These are phyloP conservation scores for Hypoxylon sp. DNA, from an alignment of 2,329 filamentous ascomycete species.

Conservation along the genomic window DNA sequence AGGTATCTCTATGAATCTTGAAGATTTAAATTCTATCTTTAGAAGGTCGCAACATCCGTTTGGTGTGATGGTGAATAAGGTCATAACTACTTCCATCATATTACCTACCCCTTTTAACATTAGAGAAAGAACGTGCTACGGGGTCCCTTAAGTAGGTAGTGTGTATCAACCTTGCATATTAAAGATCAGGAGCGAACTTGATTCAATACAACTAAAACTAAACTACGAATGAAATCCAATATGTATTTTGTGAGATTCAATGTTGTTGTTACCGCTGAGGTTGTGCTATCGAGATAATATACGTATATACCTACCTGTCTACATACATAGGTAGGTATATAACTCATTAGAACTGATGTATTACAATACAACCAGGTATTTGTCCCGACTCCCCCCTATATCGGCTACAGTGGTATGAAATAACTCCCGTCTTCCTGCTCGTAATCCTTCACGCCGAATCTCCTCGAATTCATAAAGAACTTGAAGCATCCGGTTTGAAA, in stretches of 20 bases:
- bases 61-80: background rate
- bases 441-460: conserved; percentile 36
- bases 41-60: background rate
- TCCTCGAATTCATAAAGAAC: conserved; percentile 38
- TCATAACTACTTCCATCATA: background rate
- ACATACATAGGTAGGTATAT: background rate
- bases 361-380: too few species aligned
- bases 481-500: conserved; percentile 45
- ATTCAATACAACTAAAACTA: too few species aligned
- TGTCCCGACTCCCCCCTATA: background rate
- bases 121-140: too few species aligned
- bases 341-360: too few species aligned
- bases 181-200: too few species aligned
- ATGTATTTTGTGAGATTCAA: background rate
- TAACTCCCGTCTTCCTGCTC: conserved; percentile 40
- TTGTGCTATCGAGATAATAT: background rate
- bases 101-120: too few species aligned
- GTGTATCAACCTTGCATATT: too few species aligned
- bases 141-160: too few species aligned
- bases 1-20: background rate
- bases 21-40: background rate
- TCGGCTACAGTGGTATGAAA: conserved; percentile 34
- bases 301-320: too few species aligned
- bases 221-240: too few species aligned
- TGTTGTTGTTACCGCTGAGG: background rate